Base-by-base conservation (phyloP, 257 asterid genomes). In the Hygrophila difformis region DNA sequence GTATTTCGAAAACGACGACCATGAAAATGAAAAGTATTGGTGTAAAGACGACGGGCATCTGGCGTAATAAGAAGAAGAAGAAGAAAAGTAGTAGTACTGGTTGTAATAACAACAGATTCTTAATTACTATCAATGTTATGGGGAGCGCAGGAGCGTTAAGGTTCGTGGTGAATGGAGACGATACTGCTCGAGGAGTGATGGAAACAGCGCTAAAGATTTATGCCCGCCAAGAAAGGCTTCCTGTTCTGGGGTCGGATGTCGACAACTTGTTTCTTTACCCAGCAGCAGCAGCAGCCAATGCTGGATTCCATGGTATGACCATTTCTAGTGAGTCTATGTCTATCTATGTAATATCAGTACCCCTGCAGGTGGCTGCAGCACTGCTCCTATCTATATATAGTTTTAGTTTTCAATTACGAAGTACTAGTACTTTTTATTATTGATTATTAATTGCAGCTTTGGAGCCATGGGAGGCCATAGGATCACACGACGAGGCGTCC, bases 81-180 rank as follows among this genome's bases (percentile, higher is more conserved):
- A n/a, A n/a, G n/a, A n/a, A n/a, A n/a, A n/a, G n/a, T n/a, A n/a
- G n/a, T n/a, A n/a, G n/a, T n/a, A n/a, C n/a, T n/a, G n/a, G n/a
- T n/a, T n/a, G n/a, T n/a, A n/a, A n/a, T n/a, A n/a, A n/a, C n/a
- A n/a, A n/a, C 24, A 62, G 75, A 57, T 44, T 70, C n/a, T 61
- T 79, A 72, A 63, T 76, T 12, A 63, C 20, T 0, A 47, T 76
- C 4, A 76, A 65, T 18, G 76, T 76, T 2, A 43, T 66, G 2
- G 86, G 92, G 1, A 81, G 87, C 44, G 35, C 81, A 1, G 93
- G 88, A 12, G 76, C 82, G 1, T 33, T 81, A 17, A 70, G 85
- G 51, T 68, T 78, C 15, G 64, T 81, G 0, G 88, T 62, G 23
- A 65, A 50, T 4, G 75, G 47, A 49, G 72, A 64, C 5, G 82